Evolutionary conservation across 306 rosid species (phyloP).

Genomic region (Begonia masoniana): DNA sequence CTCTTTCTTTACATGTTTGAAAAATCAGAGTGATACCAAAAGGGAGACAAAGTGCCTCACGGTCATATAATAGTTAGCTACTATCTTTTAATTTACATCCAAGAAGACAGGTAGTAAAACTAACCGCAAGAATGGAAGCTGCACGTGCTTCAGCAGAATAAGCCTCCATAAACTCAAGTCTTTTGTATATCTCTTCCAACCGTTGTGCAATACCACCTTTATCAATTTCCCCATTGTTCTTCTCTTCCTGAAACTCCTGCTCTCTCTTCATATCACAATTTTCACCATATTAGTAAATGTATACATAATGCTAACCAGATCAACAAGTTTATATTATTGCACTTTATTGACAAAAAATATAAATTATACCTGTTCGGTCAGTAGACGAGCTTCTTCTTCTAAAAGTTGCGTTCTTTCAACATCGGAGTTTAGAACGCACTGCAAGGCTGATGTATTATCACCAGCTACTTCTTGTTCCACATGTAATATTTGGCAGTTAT

Average conservation of each 20-base stretch:
- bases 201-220: conserved; percentile 51
- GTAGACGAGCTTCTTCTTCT: conserved; percentile 60
- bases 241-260: conserved; percentile 40
- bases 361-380: conserved; percentile 54
- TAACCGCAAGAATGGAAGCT: conserved; percentile 92
- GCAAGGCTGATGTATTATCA: conserved; percentile 75
- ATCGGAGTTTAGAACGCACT: conserved; percentile 91
- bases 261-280: conserved; percentile 47
- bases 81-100: neutral
- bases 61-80: too few relatives aligned
- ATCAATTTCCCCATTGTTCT: conserved; percentile 28
- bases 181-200: conserved; percentile 84
- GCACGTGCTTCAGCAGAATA: conserved; percentile 93
- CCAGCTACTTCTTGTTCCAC: conserved; percentile 96
- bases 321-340: neutral
- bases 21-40: too few relatives aligned
- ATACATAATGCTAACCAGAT: neutral
- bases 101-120: conserved; percentile 15
- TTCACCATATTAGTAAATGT: conserved; percentile 3
- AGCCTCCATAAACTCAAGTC: conserved; percentile 88
- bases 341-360: neutral
- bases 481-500: conserved; percentile 86
- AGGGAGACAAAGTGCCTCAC: too few relatives aligned
- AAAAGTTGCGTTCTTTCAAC: conserved; percentile 73
- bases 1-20: too few relatives aligned